These are phyloP conservation scores for Deinandra increscens DNA, from an alignment of 129 eudicot species.

Conservation along the genomic window DNA sequence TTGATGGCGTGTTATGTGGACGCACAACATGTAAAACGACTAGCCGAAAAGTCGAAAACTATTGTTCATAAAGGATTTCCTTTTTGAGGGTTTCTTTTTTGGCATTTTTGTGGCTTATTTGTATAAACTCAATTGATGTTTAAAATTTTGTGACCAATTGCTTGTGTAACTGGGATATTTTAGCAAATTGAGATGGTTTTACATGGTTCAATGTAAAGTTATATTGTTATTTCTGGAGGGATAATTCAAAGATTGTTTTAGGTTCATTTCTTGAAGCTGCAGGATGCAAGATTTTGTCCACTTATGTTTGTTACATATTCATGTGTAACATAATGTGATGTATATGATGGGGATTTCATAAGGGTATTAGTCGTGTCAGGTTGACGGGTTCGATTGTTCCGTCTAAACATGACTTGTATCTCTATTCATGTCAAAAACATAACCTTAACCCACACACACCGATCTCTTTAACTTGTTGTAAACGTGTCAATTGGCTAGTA, in stretches of 20 bases:
- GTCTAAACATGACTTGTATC: no score
- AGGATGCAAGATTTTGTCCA: not conserved
- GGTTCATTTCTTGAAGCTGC: not conserved
- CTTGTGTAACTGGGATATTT: not conserved
- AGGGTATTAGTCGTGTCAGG: no score
- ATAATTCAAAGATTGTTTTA: not conserved
- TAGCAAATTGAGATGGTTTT: constrained; percentile 15
- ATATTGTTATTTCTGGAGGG: not conserved
- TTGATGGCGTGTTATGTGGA: constrained; percentile 46
- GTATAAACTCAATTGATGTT: not conserved
- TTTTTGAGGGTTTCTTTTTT: constrained; percentile 28
- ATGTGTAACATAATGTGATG: not conserved
- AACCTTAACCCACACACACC: no score
- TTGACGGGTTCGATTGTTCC: no score
- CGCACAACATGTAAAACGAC: constrained; percentile 51
- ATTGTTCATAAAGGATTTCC: constrained; percentile 43
- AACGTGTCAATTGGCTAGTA: no score
- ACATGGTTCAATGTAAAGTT: constrained; percentile 14
- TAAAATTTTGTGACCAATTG: not conserved
- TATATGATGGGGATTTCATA: no score
- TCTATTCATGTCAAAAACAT: no score
- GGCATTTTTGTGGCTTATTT: constrained; percentile 1
- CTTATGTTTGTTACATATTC: not conserved
- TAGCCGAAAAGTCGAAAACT: constrained; percentile 58
- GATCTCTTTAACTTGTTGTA: no score